Base-by-base conservation (phyloP, 2,329 filamentous ascomycete species). In the Cytospora piceicola region DNA sequence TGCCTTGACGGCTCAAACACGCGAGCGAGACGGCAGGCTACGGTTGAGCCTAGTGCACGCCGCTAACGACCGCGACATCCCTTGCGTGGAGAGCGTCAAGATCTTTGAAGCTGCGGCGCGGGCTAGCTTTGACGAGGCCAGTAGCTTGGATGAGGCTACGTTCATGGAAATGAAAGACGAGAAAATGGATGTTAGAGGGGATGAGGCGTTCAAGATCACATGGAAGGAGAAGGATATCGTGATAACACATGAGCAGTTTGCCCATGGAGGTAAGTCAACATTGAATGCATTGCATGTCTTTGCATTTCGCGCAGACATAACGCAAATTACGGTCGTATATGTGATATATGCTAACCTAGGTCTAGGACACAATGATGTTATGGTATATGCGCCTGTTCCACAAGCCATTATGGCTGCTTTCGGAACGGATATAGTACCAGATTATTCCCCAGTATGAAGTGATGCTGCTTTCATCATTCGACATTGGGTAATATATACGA, bases 11-110 rank as follows among this genome's bases (percentile, higher is more conserved):
- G 78, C 75, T 51, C 75, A 77, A 69, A 88, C 83, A 53, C 83
- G 78, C 68, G 81, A 69, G 67, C 80, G 80, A 72, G 66, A 62
- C 1, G 75, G 75, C 5, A 67, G 69, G 72, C 69, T 95, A 12
- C 83, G 88, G 27, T 78, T 97, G 24, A 88, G 85, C 53, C 79
- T 97, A 52, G 79, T 98, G 3, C 94, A 97, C 72, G 91, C 93
- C 20, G 83, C 85, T 62, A 87, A 97, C 72, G 94, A 98, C 74
- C 80, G 81, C 66, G 92, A 97, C 71, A 97, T 98, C 67, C 88
- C 91, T 0, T 94, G 87, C 79, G 83, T 80, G 1, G 88, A 93
- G 72, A 87, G 88, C 53, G 84, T 89, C 70, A 82, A 80, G 69
- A 77, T 92, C 1, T 92, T 91, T 73, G 79, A 79, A 34, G 82